Conservation (phyloP, 2,329 filamentous ascomycete species). For the Malbranchea cinnamomea region DNA sequence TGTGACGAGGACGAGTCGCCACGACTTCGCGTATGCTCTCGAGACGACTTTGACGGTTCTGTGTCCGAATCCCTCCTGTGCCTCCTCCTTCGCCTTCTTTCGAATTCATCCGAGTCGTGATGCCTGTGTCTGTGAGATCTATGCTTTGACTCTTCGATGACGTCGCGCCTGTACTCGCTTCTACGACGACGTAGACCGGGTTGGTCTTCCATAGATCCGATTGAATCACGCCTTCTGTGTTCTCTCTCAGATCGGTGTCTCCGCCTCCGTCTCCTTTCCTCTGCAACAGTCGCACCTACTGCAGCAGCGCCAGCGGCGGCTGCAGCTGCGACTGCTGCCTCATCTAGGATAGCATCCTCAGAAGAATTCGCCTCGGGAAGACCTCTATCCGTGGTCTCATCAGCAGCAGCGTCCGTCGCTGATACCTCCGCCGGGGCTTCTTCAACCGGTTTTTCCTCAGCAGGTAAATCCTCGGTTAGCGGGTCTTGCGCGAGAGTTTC, state of each 20-base stretch:
- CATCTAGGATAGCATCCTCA: background rate
- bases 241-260: constrained; percentile 17
- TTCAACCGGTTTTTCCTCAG: constrained; percentile 4
- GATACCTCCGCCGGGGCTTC: constrained; percentile 7
- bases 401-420: constrained; percentile 5
- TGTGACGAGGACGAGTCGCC: constrained; percentile 14
- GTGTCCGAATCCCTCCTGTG: constrained; percentile 11
- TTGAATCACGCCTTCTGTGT: constrained; percentile 22
- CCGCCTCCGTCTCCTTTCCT: constrained; percentile 15
- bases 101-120: background rate
- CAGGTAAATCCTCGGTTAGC: constrained; percentile 4
- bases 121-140: constrained; percentile 7
- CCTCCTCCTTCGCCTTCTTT: constrained; percentile 15
- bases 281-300: background rate
- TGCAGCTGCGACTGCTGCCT: background rate
- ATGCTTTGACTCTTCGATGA: constrained; percentile 22
- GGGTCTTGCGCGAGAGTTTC: constrained; percentile 5
- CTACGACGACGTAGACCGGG: constrained; percentile 19
- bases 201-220: constrained; percentile 21
- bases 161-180: constrained; percentile 19
- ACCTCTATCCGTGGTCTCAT: constrained; percentile 2
- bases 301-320: background rate
- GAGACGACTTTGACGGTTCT: constrained; percentile 12
- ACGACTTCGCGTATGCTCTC: constrained; percentile 11
- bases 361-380: background rate